Evolutionary conservation across 2,329 filamentous ascomycete species (phyloP).

Genomic region (Diatrype stigma): DNA sequence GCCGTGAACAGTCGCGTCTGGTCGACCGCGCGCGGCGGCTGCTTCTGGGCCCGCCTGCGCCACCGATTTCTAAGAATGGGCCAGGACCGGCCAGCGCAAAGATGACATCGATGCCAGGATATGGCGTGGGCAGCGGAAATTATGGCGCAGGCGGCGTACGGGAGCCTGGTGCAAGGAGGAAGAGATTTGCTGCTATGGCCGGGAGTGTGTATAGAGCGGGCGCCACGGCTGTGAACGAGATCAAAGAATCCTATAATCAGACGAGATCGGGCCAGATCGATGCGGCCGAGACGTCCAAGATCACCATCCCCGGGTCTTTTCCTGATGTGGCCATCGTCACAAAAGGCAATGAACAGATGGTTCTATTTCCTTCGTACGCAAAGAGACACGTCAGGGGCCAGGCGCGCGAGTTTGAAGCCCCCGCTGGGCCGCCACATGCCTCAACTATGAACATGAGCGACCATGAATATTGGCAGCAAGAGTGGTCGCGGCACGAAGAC

Average conservation of each 20-base stretch:
- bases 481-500: conserved; percentile 78
- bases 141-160: conserved; percentile 34
- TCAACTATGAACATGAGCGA: conserved; percentile 48
- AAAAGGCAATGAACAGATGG: conserved; percentile 83
- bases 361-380: conserved; percentile 92
- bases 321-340: conserved; percentile 78
- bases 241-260: conserved; percentile 56
- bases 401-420: conserved; percentile 23
- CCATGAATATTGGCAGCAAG: conserved; percentile 69
- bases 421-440: conserved; percentile 35
- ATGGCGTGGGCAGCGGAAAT: conserved; percentile 30
- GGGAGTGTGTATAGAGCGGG: conserved; percentile 54
- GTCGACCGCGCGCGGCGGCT: conserved; percentile 44
- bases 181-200: conserved; percentile 67
- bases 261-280: conserved; percentile 39
- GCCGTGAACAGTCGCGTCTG: conserved; percentile 43
- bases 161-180: conserved; percentile 69
- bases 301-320: conserved; percentile 69
- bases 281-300: conserved; percentile 27
- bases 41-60: conserved; percentile 35
- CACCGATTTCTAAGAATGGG: conserved; percentile 31
- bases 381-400: conserved; percentile 60
- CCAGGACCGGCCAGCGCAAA: conserved; percentile 17
- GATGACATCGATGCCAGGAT: conserved; percentile 29
- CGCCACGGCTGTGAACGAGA: conserved; percentile 53